Evolutionary conservation across 2,329 filamentous ascomycete genomes (phyloP).

Genomic region (Orbilia oligospora): DNA sequence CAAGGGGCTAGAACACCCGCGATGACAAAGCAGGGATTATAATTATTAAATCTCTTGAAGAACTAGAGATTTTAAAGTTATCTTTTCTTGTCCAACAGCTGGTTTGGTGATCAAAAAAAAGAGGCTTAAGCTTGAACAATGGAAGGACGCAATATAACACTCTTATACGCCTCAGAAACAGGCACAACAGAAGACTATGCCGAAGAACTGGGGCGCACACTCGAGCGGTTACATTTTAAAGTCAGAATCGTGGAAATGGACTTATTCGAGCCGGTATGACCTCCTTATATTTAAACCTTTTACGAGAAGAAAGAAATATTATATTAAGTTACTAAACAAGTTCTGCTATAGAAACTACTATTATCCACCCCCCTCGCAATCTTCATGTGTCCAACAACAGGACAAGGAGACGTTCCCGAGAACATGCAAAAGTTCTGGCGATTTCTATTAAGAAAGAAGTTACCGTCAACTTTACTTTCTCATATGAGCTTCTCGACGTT

Average conservation of each 20-base stretch:
- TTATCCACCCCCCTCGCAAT: slow-evolving; percentile 74
- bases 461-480: slow-evolving; percentile 78
- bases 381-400: slow-evolving; percentile 90
- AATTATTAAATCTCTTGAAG: too few species aligned
- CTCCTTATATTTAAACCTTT: slow-evolving; percentile 8
- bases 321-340: not conserved
- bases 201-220: slow-evolving; percentile 81
- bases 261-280: slow-evolving; percentile 78
- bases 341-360: slow-evolving; percentile 66
- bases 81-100: not conserved
- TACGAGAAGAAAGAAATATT: too few species aligned
- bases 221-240: slow-evolving; percentile 83
- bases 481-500: slow-evolving; percentile 84
- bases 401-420: slow-evolving; percentile 90
- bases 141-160: slow-evolving; percentile 72
- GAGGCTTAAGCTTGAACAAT: slow-evolving; percentile 1
- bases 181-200: slow-evolving; percentile 94
- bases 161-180: slow-evolving; percentile 95
- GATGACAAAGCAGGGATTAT: slow-evolving; percentile 47
- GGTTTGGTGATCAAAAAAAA: not conserved
- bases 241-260: slow-evolving; percentile 84
- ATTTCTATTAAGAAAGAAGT: slow-evolving; percentile 81
- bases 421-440: slow-evolving; percentile 90
- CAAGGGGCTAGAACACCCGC: slow-evolving; percentile 24
- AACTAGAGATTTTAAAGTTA: too few species aligned